Percentiles rank a stretch among this genome's conserved stretches.
Conservation (phyloP, 768 basidiomycete genomes). For the Floccularia luteovirens region DNA sequence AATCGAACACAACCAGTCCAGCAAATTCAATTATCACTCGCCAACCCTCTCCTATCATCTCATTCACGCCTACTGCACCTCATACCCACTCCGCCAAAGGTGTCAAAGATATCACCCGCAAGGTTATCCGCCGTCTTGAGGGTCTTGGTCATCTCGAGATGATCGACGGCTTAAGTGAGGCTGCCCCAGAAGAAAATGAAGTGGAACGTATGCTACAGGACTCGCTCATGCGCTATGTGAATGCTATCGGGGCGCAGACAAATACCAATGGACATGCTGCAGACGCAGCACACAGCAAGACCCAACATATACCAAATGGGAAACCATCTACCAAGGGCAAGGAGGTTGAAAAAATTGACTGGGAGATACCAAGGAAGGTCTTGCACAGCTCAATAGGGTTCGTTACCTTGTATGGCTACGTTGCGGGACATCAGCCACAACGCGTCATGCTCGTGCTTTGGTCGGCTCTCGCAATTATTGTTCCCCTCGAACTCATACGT, state of each 20-base stretch:
- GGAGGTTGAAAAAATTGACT: slow-evolving; percentile 44
- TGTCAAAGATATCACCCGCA: slow-evolving; percentile 38
- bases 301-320: slow-evolving; percentile 1
- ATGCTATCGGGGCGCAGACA: slow-evolving; percentile 1
- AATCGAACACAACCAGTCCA: not conserved
- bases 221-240: slow-evolving; percentile 5
- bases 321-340: no score
- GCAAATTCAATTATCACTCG: slow-evolving; percentile 12
- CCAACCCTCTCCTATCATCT: slow-evolving; percentile 40
- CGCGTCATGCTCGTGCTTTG: slow-evolving; percentile 57
- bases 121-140: slow-evolving; percentile 40
- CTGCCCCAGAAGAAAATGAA: slow-evolving; percentile 25
- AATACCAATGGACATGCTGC: slow-evolving; percentile 11
- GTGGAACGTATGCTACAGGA: slow-evolving; percentile 17
- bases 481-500: slow-evolving; percentile 71
- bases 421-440: slow-evolving; percentile 52
- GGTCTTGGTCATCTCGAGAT: slow-evolving; percentile 34
- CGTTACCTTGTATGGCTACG: slow-evolving; percentile 33
- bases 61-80: slow-evolving; percentile 29
- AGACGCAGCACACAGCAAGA: slow-evolving; percentile 9
- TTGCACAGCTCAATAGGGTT: slow-evolving; percentile 78
- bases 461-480: slow-evolving; percentile 57
- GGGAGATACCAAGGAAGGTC: slow-evolving; percentile 86
- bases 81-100: slow-evolving; percentile 28
- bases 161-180: slow-evolving; percentile 11